Conservation (phyloP, 2,329 filamentous ascomycete species). For the Alternaria sp. region DNA sequence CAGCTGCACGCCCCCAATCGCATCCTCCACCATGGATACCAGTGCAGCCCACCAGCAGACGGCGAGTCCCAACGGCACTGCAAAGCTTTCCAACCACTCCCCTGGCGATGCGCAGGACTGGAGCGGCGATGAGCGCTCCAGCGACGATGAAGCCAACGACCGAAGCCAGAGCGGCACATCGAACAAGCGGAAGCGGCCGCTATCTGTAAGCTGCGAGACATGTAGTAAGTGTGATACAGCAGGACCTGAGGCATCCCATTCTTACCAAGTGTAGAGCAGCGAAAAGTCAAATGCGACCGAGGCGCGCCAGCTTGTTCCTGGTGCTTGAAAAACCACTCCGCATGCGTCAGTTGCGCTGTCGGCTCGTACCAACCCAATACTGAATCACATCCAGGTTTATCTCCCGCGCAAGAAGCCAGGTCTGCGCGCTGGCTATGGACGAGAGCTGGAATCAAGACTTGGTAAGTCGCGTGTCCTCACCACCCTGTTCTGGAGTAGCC, state of each 20-base stretch:
- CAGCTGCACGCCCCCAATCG: slow-evolving; percentile 34
- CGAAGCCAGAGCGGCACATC: slow-evolving; percentile 46
- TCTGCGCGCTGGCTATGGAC: slow-evolving; percentile 66
- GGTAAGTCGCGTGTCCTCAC: slow-evolving; percentile 52
- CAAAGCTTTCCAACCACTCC: slow-evolving; percentile 47
- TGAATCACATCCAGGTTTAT: slow-evolving; percentile 58
- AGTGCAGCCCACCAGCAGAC: slow-evolving; percentile 36
- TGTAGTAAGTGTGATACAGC: slow-evolving; percentile 11
- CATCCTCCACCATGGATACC: slow-evolving; percentile 43
- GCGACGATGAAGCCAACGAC: slow-evolving; percentile 51
- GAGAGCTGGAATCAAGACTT: slow-evolving; percentile 68
- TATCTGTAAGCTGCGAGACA: slow-evolving; percentile 71
- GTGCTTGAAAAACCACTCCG: slow-evolving; percentile 72
- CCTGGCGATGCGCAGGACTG: slow-evolving; percentile 48
- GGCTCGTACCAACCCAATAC: not conserved
- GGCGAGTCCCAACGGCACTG: slow-evolving; percentile 42
- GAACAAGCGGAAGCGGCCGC: slow-evolving; percentile 60
- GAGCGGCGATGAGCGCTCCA: slow-evolving; percentile 52
- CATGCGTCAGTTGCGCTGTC: slow-evolving; percentile 57
- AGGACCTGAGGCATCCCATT: not conserved
- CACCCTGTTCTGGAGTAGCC: slow-evolving; percentile 10
- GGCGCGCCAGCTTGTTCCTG: slow-evolving; percentile 78
- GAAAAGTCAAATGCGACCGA: slow-evolving; percentile 77
- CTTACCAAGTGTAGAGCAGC: slow-evolving; percentile 60
- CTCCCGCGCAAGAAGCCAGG: slow-evolving; percentile 76